Evolutionary conservation across 148 eudicot genomes (phyloP).

Genomic region (Cornus suecica): DNA sequence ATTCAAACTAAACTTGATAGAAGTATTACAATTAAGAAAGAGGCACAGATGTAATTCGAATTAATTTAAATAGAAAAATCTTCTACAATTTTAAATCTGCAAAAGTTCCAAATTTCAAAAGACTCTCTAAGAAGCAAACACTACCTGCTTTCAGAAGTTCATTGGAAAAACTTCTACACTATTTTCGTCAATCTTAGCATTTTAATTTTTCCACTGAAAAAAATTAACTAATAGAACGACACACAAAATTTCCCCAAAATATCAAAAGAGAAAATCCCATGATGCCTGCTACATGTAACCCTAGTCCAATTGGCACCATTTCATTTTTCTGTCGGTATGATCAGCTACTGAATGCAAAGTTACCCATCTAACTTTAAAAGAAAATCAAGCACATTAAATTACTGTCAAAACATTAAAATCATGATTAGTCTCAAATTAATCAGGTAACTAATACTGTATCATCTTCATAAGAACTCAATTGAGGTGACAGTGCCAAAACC

Average conservation of each 20-base stretch:
- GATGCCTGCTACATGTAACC: too few relatives aligned
- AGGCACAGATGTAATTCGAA: too few relatives aligned
- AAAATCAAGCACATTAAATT: too few relatives aligned
- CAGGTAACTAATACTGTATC: neutral
- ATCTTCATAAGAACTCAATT: neutral
- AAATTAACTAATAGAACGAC: too few relatives aligned
- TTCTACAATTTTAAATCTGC: neutral
- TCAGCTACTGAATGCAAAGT: neutral
- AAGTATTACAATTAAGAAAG: too few relatives aligned
- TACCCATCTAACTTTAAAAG: too few relatives aligned
- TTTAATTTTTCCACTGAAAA: neutral
- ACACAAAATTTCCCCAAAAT: too few relatives aligned
- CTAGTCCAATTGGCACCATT: neutral
- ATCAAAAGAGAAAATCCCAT: too few relatives aligned
- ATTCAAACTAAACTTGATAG: neutral
- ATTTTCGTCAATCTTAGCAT: neutral
- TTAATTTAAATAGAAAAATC: neutral
- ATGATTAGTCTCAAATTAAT: neutral
- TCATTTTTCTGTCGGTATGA: neutral
- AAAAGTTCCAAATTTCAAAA: neutral
- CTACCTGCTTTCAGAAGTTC: neutral
- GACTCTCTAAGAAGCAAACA: neutral
- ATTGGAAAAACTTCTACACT: neutral
- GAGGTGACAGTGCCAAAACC: neutral
- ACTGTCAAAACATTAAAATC: too few relatives aligned